Percentiles rank a stretch among this genome's conserved stretches.
These are phyloP conservation scores for Sugiyamaella castrensis DNA, from an alignment of 1,139 yeast genomes.

Conservation along the genomic window DNA sequence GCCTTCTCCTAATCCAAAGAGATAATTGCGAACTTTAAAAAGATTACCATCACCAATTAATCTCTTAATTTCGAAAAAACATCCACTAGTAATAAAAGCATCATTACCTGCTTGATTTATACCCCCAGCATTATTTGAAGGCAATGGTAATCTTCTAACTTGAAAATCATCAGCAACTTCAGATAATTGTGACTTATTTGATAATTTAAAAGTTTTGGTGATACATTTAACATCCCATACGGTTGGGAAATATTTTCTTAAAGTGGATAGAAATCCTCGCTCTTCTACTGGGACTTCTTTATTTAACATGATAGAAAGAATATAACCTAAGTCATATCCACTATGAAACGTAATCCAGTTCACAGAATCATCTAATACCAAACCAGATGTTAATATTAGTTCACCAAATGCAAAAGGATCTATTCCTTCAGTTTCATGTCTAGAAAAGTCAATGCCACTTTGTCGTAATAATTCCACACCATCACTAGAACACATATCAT, in stretches of 20 bases:
- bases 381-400: slow-evolving; percentile 78
- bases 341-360: slow-evolving; percentile 88
- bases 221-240: slow-evolving; percentile 81
- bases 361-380: slow-evolving; percentile 66
- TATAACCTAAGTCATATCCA: slow-evolving; percentile 92
- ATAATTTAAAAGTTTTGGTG: slow-evolving; percentile 47
- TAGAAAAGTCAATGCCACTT: slow-evolving; percentile 77
- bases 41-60: slow-evolving; percentile 37
- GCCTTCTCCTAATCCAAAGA: slow-evolving; percentile 40
- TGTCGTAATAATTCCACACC: slow-evolving; percentile 72
- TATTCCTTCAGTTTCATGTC: slow-evolving; percentile 76
- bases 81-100: slow-evolving; percentile 48
- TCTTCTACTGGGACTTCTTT: slow-evolving; percentile 78
- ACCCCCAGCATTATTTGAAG: slow-evolving; percentile 23
- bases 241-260: slow-evolving; percentile 72
- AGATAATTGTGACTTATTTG: slow-evolving; percentile 38
- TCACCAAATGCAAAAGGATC: slow-evolving; percentile 81
- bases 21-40: slow-evolving; percentile 31
- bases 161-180: slow-evolving; percentile 51
- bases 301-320: slow-evolving; percentile 73
- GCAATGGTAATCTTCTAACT: slow-evolving; percentile 31
- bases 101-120: slow-evolving; percentile 52
- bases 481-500: slow-evolving; percentile 80
- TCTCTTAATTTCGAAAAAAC: slow-evolving; percentile 50
- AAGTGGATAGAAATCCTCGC: slow-evolving; percentile 71